Conservation (phyloP, 192 early-diverging fungal genomes). For the Entomortierella chlamydospora region DNA sequence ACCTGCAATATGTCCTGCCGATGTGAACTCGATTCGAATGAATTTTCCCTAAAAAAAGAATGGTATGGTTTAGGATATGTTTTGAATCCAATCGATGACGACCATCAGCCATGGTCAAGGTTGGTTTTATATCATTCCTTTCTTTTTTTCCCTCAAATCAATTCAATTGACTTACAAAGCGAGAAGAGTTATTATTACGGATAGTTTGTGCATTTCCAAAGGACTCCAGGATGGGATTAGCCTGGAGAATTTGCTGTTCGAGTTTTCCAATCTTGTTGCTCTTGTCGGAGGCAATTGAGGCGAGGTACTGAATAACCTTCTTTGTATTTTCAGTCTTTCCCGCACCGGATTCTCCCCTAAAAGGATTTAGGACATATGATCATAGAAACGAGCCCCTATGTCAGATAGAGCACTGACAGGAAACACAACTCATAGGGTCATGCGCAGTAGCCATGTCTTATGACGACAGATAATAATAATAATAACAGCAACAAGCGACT, state of each 20-base stretch:
- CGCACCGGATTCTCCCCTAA: constrained; percentile 96
- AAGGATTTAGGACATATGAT: neutral
- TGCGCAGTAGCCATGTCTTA: neutral
- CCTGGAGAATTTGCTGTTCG: constrained; percentile 94
- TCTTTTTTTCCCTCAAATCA: no score
- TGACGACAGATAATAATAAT: neutral
- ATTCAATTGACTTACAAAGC: constrained; percentile 76
- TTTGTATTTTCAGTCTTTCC: constrained; percentile 99
- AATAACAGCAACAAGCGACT: neutral
- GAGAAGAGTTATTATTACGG: constrained; percentile 98
- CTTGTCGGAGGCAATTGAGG: constrained; percentile 83
- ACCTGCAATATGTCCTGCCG: constrained; percentile 80
- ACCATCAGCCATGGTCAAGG: no score
- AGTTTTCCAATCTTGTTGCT: constrained; percentile 66
- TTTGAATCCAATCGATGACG: no score
- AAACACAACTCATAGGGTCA: neutral
- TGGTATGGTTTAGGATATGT: no score
- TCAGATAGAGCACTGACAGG: neutral
- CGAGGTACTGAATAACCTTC: constrained; percentile 98
- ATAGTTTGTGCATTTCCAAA: constrained; percentile 99
- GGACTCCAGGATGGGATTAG: constrained; percentile 97
- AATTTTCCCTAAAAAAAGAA: constrained; percentile 82
- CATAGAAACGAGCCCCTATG: constrained; percentile 1
- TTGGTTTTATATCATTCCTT: no score
- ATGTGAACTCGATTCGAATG: constrained; percentile 97